A percentile compares a stretch with the other conserved stretches of the same genome.
These are phyloP conservation scores for Sisymbrium irio DNA, from an alignment of 345 rosid genomes.

Conservation along the genomic window DNA sequence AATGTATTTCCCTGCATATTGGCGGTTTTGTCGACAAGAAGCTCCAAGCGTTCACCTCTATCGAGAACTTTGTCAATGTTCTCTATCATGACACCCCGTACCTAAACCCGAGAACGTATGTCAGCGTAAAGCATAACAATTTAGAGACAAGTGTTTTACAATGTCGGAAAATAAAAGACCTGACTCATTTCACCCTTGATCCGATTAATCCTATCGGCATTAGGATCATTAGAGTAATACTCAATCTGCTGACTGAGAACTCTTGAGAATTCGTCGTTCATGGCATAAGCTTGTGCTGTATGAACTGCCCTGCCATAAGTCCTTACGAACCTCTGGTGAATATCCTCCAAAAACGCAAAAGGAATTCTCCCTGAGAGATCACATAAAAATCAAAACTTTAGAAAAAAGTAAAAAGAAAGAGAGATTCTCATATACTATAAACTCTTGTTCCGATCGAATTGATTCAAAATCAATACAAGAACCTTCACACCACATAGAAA, in stretches of 20 bases:
- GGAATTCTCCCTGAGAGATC: conserved; percentile 75
- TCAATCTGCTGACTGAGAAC: conserved; percentile 98
- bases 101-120: conserved; percentile 31
- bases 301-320: conserved; percentile 80
- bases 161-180: conserved; percentile 44
- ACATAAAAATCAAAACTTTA: not conserved
- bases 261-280: conserved; percentile 97
- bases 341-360: conserved; percentile 92
- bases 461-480: too few species aligned
- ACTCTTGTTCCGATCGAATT: not conserved
- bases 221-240: conserved; percentile 88
- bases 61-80: conserved; percentile 91
- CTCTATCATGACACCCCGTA: conserved; percentile 88
- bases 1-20: conserved; percentile 91
- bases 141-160: conserved; percentile 38
- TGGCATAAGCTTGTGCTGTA: conserved; percentile 88
- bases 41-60: conserved; percentile 89
- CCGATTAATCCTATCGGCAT: conserved; percentile 79
- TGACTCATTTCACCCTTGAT: conserved; percentile 86
- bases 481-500: too few species aligned
- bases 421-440: not conserved
- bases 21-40: conserved; percentile 89
- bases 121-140: not conserved
- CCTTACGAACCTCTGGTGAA: conserved; percentile 91
- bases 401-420: not conserved